Evolutionary conservation across 176 grass and related monocot species (phyloP).

Genomic region (Cymbopogon citratus): DNA sequence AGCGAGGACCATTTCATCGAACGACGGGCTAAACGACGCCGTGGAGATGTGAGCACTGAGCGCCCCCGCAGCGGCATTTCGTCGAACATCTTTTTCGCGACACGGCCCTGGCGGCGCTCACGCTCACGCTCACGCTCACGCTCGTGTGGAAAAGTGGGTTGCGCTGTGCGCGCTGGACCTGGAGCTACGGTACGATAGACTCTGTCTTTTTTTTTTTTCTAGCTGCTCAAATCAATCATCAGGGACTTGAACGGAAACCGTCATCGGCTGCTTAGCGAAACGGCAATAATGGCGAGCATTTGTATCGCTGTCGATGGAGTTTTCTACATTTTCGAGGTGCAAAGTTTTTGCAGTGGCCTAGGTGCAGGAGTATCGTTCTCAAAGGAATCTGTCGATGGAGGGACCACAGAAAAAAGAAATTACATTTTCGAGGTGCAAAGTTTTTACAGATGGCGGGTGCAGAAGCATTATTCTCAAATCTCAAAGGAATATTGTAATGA

Average conservation of each 20-base stretch:
- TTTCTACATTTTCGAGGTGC: too few species aligned
- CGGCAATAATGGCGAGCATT: too few species aligned
- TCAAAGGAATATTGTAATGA: not conserved
- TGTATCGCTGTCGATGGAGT: too few species aligned
- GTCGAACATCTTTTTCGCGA: slow-evolving; percentile 12
- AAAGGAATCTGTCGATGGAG: not conserved
- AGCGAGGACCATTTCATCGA: not conserved
- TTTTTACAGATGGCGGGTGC: not conserved
- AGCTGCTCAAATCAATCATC: too few species aligned
- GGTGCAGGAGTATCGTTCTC: not conserved
- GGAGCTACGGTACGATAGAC: not conserved
- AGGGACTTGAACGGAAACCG: too few species aligned
- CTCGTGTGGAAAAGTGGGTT: too few species aligned
- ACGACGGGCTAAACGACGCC: not conserved
- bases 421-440: not conserved
- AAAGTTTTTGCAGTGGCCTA: not conserved
- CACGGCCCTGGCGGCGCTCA: not conserved
- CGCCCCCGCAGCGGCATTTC: slow-evolving; percentile 6
- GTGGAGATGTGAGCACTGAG: too few species aligned
- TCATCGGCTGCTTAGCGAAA: too few species aligned
- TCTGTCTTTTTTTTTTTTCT: too few species aligned
- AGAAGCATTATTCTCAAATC: not conserved
- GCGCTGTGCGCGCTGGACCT: too few species aligned
- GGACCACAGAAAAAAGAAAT: too few species aligned
- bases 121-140: not conserved